Evolutionary conservation across 177 flowering plant genomes (phyloP), one percentile per base, ranked within the genome.

Genomic region (Tripterygium wilfordii): DNA sequence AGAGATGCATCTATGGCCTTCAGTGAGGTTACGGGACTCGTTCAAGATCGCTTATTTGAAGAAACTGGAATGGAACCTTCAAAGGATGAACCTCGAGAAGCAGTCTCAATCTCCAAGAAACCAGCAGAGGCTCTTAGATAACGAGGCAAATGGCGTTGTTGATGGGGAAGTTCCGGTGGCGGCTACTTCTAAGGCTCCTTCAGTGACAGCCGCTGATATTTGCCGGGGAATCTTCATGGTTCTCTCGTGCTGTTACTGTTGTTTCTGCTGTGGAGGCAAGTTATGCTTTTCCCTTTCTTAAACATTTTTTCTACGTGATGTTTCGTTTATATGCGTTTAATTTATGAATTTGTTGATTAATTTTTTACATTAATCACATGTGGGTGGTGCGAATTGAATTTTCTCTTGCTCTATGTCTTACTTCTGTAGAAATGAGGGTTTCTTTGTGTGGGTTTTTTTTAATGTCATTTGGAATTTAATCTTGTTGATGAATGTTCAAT

Each of bases 1-100:
- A 54, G 60, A 67, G 64, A 85, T 85, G 94, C 94, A 82, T 68
- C 75, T 80, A 56, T 82, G 88, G 88, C 88, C 86, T 0, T 66
- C 94, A 2, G 8, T 36, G 58, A 64, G 48, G 47, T 52, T 82
- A 23, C 70, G 85, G 36, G 86, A 82, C 39, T 78, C 87, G 3
- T 82, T 82, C 78, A 85, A 78, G 69, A 18, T 53, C 7, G 54
- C 39, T 36, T 71, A 76, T 62, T 42, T 80, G 42, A 74, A 56
- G 36, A 85, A 74, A 30, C 54, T 74, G 16, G 80, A 79, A 28
- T 62, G 79, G 79, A 79, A 81, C 59, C 61, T 71, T 47, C 54
- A 51, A 5, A 46, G 78, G 39, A 80, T 82, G 86, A 69, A 68
- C 1, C 55, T 29, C 17, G 73, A 80, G 28, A 69, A 72, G 44